Evolutionary conservation across 352 stramenopile species (phyloP).

Genomic region (Detonula confervacea): DNA sequence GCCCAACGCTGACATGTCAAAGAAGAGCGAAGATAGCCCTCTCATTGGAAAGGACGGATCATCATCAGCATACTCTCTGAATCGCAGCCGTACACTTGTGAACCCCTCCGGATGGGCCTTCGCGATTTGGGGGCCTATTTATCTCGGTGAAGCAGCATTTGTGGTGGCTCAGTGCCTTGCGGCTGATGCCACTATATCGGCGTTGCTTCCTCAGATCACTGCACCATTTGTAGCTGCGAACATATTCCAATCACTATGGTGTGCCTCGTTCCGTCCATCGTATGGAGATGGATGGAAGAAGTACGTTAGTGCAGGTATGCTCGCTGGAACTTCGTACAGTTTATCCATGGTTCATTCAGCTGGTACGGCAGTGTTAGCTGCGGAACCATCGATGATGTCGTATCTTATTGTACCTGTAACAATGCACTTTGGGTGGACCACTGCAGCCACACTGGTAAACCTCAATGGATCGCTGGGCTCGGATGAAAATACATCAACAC

Average conservation of each 20-base stretch:
- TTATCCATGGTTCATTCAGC: slow-evolving; percentile 54
- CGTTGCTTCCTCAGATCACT: slow-evolving; percentile 49
- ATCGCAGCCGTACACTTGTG: slow-evolving; percentile 55
- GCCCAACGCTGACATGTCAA: slow-evolving; percentile 12
- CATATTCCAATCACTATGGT: slow-evolving; percentile 73
- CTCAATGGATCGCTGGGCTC: slow-evolving; percentile 66
- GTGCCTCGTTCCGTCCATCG: slow-evolving; percentile 65
- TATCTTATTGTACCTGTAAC: slow-evolving; percentile 57
- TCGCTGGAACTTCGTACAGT: slow-evolving; percentile 64
- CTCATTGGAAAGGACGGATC: slow-evolving; percentile 1
- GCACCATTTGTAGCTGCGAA: slow-evolving; percentile 67
- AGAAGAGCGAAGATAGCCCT: slow-evolving; percentile 19
- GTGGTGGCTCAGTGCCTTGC: slow-evolving; percentile 46
- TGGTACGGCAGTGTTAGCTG: slow-evolving; percentile 5
- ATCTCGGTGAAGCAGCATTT: slow-evolving; percentile 70
- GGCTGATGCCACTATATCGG: slow-evolving; percentile 13
- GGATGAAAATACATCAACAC: slow-evolving; percentile 26
- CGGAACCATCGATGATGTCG: slow-evolving; percentile 18
- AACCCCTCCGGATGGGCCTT: slow-evolving; percentile 74
- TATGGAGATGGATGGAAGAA: slow-evolving; percentile 65
- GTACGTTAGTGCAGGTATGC: slow-evolving; percentile 60
- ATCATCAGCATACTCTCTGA: slow-evolving; percentile 17
- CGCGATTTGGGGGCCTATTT: slow-evolving; percentile 79
- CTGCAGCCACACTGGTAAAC: slow-evolving; percentile 77
- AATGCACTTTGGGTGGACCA: slow-evolving; percentile 75